Evolutionary conservation across 768 basidiomycete genomes (phyloP).

Genomic region (Macrolepiota dolichaula): DNA sequence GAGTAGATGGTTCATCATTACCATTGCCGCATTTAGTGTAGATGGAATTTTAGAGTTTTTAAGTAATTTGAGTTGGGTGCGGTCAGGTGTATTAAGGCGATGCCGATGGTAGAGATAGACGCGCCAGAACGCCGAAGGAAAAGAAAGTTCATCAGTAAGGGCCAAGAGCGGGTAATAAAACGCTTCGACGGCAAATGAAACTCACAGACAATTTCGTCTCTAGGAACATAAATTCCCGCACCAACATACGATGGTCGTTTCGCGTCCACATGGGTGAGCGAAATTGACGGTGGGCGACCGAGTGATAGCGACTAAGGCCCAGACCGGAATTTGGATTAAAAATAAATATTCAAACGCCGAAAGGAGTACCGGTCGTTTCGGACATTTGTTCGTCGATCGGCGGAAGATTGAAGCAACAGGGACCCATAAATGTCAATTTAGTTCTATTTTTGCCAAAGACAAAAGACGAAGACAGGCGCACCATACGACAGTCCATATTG

Average conservation of each 20-base stretch:
- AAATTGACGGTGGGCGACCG: slow-evolving; percentile 69
- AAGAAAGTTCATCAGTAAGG: not conserved
- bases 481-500: slow-evolving; percentile 68
- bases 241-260: slow-evolving; percentile 51
- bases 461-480: slow-evolving; percentile 17
- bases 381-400: not conserved
- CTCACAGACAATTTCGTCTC: slow-evolving; percentile 50
- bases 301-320: slow-evolving; percentile 57
- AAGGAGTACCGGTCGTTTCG: not conserved
- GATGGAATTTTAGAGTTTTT: not conserved
- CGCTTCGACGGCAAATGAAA: too few species aligned
- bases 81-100: not conserved
- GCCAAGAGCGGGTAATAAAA: slow-evolving; percentile 6
- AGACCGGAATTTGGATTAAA: not conserved
- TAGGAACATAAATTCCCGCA: slow-evolving; percentile 42
- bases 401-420: slow-evolving; percentile 13
- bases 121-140: not conserved
- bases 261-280: slow-evolving; percentile 61
- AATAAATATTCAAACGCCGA: not conserved
- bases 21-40: not conserved
- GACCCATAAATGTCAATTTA: not conserved
- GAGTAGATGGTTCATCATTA: not conserved
- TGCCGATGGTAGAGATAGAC: slow-evolving; percentile 1
- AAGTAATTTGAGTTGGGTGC: not conserved
- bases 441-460: not conserved